Conservation (phyloP, 139 green algal genomes). For the Spirogloea muscicola region DNA sequence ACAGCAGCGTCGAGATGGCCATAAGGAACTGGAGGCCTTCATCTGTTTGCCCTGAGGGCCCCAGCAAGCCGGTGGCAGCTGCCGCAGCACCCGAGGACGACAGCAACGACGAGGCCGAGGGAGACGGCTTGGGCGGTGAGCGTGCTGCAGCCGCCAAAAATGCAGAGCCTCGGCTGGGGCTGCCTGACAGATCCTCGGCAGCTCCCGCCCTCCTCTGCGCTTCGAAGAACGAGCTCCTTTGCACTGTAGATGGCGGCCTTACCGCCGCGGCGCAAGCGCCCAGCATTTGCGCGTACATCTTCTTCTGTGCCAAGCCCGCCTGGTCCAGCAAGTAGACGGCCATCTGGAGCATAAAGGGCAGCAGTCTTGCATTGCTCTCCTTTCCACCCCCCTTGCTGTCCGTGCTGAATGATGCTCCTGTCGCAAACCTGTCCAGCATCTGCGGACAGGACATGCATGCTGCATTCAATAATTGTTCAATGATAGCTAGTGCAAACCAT, state of each 20-base stretch:
- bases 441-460: no score
- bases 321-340: conserved; percentile 30
- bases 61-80: no score
- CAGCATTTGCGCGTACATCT: not conserved
- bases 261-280: not conserved
- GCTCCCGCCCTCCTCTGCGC: not conserved
- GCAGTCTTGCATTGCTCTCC: conserved; percentile 56
- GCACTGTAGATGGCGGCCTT: not conserved
- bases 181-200: no score
- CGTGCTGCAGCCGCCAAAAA: no score
- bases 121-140: no score
- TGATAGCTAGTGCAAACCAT: no score
- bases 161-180: no score
- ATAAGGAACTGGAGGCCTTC: not conserved
- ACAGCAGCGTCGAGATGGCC: not conserved
- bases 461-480: no score
- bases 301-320: not conserved
- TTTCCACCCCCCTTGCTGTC: conserved; percentile 57
- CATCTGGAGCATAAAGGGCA: conserved; percentile 57
- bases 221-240: not conserved
- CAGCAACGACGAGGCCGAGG: no score
- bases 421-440: conserved; percentile 57
- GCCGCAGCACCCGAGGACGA: no score
- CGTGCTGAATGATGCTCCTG: conserved; percentile 47
- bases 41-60: not conserved